Conservation (phyloP, 257 asterid genomes). For the Eucommia ulmoides region DNA sequence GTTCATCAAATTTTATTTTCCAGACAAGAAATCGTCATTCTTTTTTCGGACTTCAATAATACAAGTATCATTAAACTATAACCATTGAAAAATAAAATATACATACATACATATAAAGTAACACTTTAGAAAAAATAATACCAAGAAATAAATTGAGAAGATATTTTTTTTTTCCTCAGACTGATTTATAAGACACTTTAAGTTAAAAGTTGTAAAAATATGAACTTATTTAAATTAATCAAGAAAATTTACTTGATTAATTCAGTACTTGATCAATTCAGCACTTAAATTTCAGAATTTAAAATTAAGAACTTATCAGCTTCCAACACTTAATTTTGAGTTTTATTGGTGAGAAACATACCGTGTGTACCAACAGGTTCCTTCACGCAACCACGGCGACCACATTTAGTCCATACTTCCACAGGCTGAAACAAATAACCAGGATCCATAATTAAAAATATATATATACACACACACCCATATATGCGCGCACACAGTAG, state of each 20-base stretch:
- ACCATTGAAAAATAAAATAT: too few relatives aligned
- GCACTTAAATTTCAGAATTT: not conserved
- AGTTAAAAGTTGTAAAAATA: not conserved
- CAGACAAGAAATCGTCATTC: too few relatives aligned
- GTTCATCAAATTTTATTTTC: too few relatives aligned
- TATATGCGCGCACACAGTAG: too few relatives aligned
- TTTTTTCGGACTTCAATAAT: too few relatives aligned
- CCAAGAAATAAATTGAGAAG: too few relatives aligned
- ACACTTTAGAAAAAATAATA: too few relatives aligned
- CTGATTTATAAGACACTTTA: not conserved
- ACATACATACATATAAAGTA: too few relatives aligned
- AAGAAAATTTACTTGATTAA: too few relatives aligned
- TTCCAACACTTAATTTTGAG: not conserved
- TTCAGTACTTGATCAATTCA: not conserved
- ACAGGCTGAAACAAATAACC: constrained; percentile 59
- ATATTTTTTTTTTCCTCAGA: not conserved
- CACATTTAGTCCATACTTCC: constrained; percentile 85
- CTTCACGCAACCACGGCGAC: constrained; percentile 91
- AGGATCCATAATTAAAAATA: constrained; percentile 1
- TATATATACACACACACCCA: too few relatives aligned
- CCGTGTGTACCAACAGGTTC: constrained; percentile 99
- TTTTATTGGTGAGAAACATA: constrained; percentile 16
- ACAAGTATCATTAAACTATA: too few relatives aligned
- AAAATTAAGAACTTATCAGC: not conserved
- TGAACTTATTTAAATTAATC: too few relatives aligned